phyloP scores from a whole-genome alignment of 2,329 filamentous ascomycete species.

The Orbilia blumenaviensis region DNA sequence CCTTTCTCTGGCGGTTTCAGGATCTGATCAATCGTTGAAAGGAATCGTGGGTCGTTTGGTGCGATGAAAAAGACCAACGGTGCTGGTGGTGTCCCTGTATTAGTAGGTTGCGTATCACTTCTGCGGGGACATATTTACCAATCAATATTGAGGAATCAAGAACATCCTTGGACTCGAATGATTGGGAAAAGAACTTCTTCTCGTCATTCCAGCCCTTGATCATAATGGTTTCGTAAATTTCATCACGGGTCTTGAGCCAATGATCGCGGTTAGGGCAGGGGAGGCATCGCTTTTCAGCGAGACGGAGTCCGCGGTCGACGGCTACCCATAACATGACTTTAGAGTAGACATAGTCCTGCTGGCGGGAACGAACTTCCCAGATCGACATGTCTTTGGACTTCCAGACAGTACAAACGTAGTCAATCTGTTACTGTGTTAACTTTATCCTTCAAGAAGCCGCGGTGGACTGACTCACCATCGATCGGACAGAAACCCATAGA shows the following conservation, averaged over 20 bases:
- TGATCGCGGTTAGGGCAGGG: conserved; percentile 74
- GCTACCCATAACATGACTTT: conserved; percentile 86
- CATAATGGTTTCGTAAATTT: conserved; percentile 79
- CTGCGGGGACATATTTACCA: conserved; percentile 2
- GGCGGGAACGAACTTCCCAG: conserved; percentile 79
- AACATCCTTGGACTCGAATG: conserved; percentile 75
- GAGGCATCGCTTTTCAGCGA: conserved; percentile 78
- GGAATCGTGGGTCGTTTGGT: conserved; percentile 78
- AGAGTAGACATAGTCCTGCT: conserved; percentile 82
- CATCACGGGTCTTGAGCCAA: conserved; percentile 74
- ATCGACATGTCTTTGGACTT: conserved; percentile 79
- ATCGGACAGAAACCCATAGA: conserved; percentile 75
- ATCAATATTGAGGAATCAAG: conserved; percentile 68
- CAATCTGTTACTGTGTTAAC: conserved; percentile 59
- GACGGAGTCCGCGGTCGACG: conserved; percentile 76
- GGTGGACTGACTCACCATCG: conserved; percentile 67
- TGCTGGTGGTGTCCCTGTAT: conserved; percentile 69
- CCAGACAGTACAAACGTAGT: conserved; percentile 75
- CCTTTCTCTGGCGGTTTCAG: conserved; percentile 77
- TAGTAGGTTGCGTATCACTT: background rate
- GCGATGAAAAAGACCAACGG: conserved; percentile 82
- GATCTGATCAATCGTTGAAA: conserved; percentile 76
- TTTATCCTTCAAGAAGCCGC: background rate
- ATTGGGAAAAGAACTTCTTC: conserved; percentile 76
- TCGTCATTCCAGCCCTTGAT: conserved; percentile 77